Percentiles rank a stretch among this genome's conserved stretches.
phyloP scores from a whole-genome alignment of 2,329 filamentous ascomycete genomes.

The Cladosporium sp. region DNA sequence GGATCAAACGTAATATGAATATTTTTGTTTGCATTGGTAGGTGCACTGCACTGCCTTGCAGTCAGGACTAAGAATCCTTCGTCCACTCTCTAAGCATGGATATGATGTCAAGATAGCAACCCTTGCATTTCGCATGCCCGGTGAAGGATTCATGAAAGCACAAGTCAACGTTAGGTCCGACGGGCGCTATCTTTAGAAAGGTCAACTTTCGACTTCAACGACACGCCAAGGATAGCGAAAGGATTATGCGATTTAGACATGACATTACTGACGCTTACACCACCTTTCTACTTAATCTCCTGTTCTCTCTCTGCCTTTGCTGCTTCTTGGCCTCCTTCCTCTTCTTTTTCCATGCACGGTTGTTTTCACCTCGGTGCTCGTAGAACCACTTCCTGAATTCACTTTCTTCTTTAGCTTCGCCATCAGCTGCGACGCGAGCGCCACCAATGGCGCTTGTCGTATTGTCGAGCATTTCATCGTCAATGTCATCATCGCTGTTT shows the following conservation, averaged over 20 bases:
- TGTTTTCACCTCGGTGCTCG: conserved; percentile 50
- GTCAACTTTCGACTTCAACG: not conserved
- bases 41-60: not conserved
- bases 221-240: not conserved
- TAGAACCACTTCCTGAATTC: conserved; percentile 65
- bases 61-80: not conserved
- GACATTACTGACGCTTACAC: conserved; percentile 18
- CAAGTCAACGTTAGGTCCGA: not conserved
- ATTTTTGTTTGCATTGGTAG: not conserved
- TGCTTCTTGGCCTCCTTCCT: conserved; percentile 61
- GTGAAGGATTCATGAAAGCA: not conserved
- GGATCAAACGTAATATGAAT: not conserved
- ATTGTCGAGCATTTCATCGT: conserved; percentile 8
- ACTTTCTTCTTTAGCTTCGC: conserved; percentile 46
- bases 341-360: conserved; percentile 55
- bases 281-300: conserved; percentile 46
- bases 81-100: conserved; percentile 4
- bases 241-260: not conserved
- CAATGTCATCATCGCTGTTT: conserved; percentile 28
- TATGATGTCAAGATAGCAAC: not conserved
- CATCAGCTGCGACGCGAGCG: conserved; percentile 21
- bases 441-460: conserved; percentile 3
- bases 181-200: conserved; percentile 1
- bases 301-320: conserved; percentile 60
- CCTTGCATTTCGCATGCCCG: not conserved